Conservation (phyloP, 495 filamentous ascomycete genomes). For the Penicillium lagena region DNA sequence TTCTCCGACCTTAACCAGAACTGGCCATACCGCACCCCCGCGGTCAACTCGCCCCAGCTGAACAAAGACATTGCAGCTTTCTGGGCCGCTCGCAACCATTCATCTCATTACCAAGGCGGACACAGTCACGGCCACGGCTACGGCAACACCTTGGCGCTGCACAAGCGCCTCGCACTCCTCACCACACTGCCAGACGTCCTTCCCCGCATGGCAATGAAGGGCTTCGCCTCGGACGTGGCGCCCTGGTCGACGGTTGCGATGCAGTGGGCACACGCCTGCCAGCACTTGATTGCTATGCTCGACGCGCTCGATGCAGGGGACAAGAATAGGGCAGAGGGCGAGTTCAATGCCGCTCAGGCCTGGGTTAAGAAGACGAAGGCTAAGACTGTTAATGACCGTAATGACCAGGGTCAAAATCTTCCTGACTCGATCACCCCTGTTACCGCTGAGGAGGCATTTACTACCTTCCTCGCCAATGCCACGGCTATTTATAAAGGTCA, state of each 20-base stretch:
- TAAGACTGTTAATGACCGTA: conserved; percentile 11
- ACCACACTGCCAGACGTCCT: conserved; percentile 2
- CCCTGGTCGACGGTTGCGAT: conserved; percentile 9
- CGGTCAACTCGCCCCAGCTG: conserved; percentile 2
- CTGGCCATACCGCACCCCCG: conserved; percentile 6
- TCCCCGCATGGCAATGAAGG: conserved; percentile 8
- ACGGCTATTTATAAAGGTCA: conserved; percentile 6
- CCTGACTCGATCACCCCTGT: conserved; percentile 7
- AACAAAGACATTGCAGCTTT: conserved; percentile 5
- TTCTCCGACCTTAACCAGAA: conserved; percentile 11
- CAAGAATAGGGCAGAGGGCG: conserved; percentile 3
- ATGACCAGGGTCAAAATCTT: conserved; percentile 4
- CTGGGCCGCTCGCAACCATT: conserved; percentile 1
- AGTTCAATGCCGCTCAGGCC: conserved; percentile 3
- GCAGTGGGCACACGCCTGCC: conserved; percentile 8
- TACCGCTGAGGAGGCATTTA: conserved; percentile 6
- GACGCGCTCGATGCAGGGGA: conserved; percentile 2
- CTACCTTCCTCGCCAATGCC: conserved; percentile 5
- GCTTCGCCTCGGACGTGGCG: conserved; percentile 6
- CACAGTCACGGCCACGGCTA: neutral
- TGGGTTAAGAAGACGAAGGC: conserved; percentile 12
- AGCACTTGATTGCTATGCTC: conserved; percentile 11
- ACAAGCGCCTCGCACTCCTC: conserved; percentile 1
- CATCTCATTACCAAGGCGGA: neutral
- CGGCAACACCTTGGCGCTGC: neutral